Conservation (phyloP, 306 rosid genomes). For the Spatholobus suberectus region DNA sequence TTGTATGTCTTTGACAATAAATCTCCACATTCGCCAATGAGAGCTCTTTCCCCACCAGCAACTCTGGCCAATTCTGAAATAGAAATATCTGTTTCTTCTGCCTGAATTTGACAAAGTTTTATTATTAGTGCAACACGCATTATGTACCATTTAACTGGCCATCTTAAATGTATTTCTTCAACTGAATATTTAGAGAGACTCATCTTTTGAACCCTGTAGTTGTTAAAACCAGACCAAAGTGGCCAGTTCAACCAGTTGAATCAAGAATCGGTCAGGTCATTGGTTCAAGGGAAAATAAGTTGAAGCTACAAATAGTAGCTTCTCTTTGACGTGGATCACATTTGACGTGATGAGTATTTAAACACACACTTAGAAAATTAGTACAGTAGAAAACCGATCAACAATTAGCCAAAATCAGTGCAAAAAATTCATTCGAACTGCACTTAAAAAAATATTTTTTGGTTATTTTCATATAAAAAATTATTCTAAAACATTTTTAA, state of each 20-base stretch:
- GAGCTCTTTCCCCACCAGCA: constrained; percentile 72
- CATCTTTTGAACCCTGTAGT: not conserved
- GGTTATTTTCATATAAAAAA: not conserved
- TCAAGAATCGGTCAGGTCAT: not conserved
- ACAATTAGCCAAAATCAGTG: no score
- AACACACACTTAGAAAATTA: not conserved
- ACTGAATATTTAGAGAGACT: not conserved
- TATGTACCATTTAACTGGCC: not conserved
- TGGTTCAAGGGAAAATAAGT: not conserved
- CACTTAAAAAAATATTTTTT: not conserved
- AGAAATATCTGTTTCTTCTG: constrained; percentile 64
- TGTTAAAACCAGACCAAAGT: not conserved
- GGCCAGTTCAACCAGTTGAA: not conserved
- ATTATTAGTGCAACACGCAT: constrained; percentile 32
- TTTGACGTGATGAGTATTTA: not conserved
- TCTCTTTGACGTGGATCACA: not conserved
- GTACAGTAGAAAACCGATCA: not conserved
- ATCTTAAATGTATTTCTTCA: not conserved
- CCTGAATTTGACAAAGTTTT: constrained; percentile 54
- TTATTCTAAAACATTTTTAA: not conserved
- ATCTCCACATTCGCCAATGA: constrained; percentile 70
- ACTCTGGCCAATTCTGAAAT: constrained; percentile 80
- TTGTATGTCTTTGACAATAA: constrained; percentile 62
- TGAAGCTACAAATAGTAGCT: not conserved
- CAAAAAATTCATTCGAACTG: no score